Evolutionary conservation across 2,329 filamentous ascomycete species (phyloP), one percentile per base, ranked within the genome.

Genomic region (Aspergillus clavatus): DNA sequence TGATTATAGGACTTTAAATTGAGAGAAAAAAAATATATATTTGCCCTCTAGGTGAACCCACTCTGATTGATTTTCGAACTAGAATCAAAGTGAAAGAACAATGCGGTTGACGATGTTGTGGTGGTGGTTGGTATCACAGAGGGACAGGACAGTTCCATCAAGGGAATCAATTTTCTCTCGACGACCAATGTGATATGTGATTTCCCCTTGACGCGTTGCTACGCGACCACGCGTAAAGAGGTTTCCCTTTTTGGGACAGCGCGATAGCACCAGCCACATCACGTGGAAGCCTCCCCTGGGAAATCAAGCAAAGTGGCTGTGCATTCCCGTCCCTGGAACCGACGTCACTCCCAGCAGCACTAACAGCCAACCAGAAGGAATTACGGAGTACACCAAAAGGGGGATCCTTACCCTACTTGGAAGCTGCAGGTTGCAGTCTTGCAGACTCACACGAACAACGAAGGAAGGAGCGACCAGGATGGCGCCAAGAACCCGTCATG

Each of bases 151-250:
- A 29, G 48, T 43, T 37, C 42, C 47, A 21, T 8, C 38, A 12
- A 18, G 26, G 24, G 35, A 40, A 45, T 49, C 43, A 38, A 26
- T 44, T 43, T 48, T 48, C 29, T n/a, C 33, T 52, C 35, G 47
- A 43, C 22, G 46, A 40, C 42, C 28, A 27, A 36, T 19, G n/a
- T n/a, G n/a, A n/a, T n/a, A n/a, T n/a, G n/a, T n/a, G n/a, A n/a
- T n/a, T n/a, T n/a, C n/a, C 31, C 31, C 7, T 35, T 43, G 48
- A 61, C 61, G 58, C 59, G 61, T 43, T 45, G 43, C 11, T 12
- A 59, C 62, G 56, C 59, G 62, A 48, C 33, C 22, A 47, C 63
- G 62, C 61, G 62, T 64, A 55, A 61, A 65, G 59, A 58, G 61
- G 53, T 61, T 61, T 54, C 56, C 53, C 28, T 0, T 55, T n/a